phyloP scores from a whole-genome alignment of 805 yeast species.

The Myxozyma geophila region DNA sequence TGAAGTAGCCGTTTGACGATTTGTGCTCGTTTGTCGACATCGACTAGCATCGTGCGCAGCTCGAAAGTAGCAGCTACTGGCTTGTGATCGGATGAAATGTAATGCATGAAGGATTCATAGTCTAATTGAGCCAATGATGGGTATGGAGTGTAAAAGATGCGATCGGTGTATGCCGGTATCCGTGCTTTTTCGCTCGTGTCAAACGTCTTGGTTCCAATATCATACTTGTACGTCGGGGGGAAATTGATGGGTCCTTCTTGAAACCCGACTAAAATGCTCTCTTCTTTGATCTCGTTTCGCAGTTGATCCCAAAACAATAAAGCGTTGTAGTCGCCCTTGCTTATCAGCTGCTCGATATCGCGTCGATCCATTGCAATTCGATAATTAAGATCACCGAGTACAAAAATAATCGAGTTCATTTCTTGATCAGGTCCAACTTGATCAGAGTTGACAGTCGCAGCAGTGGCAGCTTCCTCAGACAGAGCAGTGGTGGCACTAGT shows the following conservation, averaged over 20 bases:
- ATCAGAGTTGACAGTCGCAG: conserved; percentile 31
- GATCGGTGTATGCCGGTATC: conserved; percentile 64
- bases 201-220: conserved; percentile 38
- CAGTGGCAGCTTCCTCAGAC: conserved; percentile 19
- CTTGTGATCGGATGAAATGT: conserved; percentile 58
- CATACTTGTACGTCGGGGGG: conserved; percentile 60
- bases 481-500: conserved; percentile 9
- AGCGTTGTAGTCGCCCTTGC: conserved; percentile 43
- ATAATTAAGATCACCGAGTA: conserved; percentile 63
- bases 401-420: conserved; percentile 44
- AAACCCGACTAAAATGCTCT: conserved; percentile 51
- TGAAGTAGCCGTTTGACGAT: conserved; percentile 49
- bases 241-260: conserved; percentile 55
- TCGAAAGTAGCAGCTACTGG: conserved; percentile 55
- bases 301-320: conserved; percentile 55
- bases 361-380: conserved; percentile 47
- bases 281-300: conserved; percentile 44
- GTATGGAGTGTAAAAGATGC: conserved; percentile 51
- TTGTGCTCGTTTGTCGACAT: conserved; percentile 46
- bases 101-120: conserved; percentile 41
- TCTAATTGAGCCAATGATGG: conserved; percentile 36
- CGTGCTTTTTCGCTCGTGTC: conserved; percentile 44
- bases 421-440: conserved; percentile 28
- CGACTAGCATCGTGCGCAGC: conserved; percentile 46
- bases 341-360: conserved; percentile 43